Evolutionary conservation across 371 early-diverging fungal genomes (phyloP), one percentile per base, ranked within the genome.

Genomic region (Umbelopsis sp.): DNA sequence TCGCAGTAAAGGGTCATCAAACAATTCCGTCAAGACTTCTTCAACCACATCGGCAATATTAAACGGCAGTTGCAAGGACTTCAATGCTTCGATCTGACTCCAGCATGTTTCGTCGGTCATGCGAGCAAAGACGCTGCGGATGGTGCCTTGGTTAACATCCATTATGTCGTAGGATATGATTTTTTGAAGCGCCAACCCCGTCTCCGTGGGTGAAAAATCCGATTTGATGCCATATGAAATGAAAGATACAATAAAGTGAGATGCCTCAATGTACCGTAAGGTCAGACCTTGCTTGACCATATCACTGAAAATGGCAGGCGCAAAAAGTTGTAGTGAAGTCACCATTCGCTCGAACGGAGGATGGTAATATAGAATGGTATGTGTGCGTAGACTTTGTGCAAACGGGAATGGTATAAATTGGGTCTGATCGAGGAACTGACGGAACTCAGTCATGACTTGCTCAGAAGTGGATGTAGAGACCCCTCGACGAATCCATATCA

Each of bases 381-480:
- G 65, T n/a, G 65, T 37, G 11, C 65, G 65, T 6, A 48, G 44
- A 44, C 46, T 45, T 48, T 64, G 65, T 20, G 65, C 46, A 44
- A 64, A 64, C 14, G 65, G 65, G 65, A 64, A 64, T 22, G 65
- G 65, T 48, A 64, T 64, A 44, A 64, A 64, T 16, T 64, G 65
- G 2, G 65, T 64, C 11, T 35, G 16, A 4, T 32, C 46, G 12
- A 64, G 25, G 44, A 64, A 64, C 4, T 44, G 46, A 11, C 29
- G 25, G 14, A 64, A 64, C 11, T 64, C 65, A 10, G 9, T 14
- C 46, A 64, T 64, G 44, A 64, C 46, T 44, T 64, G 44, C 16
- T 64, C 65, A 4, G 65, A 29, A 12, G 48, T 48, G 14, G 29
- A 35, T 7, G 65, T 45, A 41, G 65, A 45, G 0, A 44, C 65